A percentile compares a stretch with the other conserved stretches of the same genome.
Conservation (phyloP, 805 yeast species). For the Torulaspora gathmanii region DNA sequence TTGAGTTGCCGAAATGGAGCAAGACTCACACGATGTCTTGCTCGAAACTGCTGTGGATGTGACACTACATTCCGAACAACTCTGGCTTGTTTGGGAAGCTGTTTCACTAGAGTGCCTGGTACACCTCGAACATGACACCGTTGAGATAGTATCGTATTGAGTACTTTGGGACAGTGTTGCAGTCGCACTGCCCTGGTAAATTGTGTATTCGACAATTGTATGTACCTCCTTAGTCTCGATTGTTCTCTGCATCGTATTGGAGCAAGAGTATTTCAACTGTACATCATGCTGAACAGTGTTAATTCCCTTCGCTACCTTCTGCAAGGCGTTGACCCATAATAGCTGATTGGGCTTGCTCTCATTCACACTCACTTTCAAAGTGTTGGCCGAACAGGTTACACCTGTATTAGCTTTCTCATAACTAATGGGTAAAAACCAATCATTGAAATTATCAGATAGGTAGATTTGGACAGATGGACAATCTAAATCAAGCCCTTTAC, state of each 20-base stretch:
- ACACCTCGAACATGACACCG: not conserved
- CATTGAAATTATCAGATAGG: slow-evolving; percentile 32
- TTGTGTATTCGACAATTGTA: slow-evolving; percentile 12
- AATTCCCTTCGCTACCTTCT: slow-evolving; percentile 21
- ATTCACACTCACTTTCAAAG: slow-evolving; percentile 19
- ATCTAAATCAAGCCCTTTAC: slow-evolving; percentile 33
- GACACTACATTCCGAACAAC: slow-evolving; percentile 1
- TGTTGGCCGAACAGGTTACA: slow-evolving; percentile 25
- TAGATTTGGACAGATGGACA: slow-evolving; percentile 32
- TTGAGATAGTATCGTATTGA: slow-evolving; percentile 1
- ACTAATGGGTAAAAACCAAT: slow-evolving; percentile 33
- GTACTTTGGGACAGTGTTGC: slow-evolving; percentile 18
- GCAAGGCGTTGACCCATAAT: slow-evolving; percentile 35
- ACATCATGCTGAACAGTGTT: slow-evolving; percentile 24
- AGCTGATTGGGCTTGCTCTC: slow-evolving; percentile 28
- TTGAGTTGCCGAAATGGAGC: not conserved
- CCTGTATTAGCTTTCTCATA: slow-evolving; percentile 16
- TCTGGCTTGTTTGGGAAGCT: not conserved
- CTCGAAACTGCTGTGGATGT: not conserved
- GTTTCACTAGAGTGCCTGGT: not conserved
- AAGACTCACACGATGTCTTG: not conserved
- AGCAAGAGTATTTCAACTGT: slow-evolving; percentile 24
- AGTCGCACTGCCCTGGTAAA: slow-evolving; percentile 16
- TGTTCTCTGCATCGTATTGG: slow-evolving; percentile 27
- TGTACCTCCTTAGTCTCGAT: slow-evolving; percentile 18